Conservation (phyloP, 495 filamentous ascomycete genomes). For the Podospora pseudoanserina region DNA sequence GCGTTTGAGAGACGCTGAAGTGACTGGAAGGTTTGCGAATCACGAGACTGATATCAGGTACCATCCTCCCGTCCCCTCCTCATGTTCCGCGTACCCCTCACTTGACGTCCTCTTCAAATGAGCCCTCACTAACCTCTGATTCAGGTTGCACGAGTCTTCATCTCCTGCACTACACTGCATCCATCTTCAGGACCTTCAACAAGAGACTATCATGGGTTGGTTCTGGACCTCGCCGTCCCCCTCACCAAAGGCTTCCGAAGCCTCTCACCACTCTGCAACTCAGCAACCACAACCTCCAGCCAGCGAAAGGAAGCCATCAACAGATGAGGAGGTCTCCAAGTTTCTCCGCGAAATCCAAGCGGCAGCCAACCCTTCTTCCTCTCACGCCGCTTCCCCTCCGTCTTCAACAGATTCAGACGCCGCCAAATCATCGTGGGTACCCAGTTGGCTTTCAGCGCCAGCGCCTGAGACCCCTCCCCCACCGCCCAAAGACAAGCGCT, state of each 20-base stretch:
- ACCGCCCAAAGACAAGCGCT: constrained; percentile 14
- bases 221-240: constrained; percentile 39
- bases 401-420: constrained; percentile 14
- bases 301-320: background rate
- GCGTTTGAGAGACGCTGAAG: background rate
- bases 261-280: constrained; percentile 18
- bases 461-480: constrained; percentile 13
- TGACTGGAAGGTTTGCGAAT: background rate
- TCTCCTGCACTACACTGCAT: background rate
- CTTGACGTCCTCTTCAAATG: constrained; percentile 2
- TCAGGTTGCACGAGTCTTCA: background rate
- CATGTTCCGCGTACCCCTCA: constrained; percentile 3
- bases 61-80: background rate
- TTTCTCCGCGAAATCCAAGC: constrained; percentile 5
- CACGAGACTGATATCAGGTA: constrained; percentile 1
- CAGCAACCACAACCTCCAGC: background rate
- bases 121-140: background rate
- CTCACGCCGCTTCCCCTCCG: constrained; percentile 9
- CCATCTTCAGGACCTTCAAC: constrained; percentile 12
- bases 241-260: constrained; percentile 17
- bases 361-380: constrained; percentile 1
- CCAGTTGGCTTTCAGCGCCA: constrained; percentile 12
- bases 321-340: constrained; percentile 5
- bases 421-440: constrained; percentile 16
- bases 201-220: constrained; percentile 48